phyloP scores from a whole-genome alignment of 1,284 basidiomycete genomes.

The Pisolithus thermaeus region DNA sequence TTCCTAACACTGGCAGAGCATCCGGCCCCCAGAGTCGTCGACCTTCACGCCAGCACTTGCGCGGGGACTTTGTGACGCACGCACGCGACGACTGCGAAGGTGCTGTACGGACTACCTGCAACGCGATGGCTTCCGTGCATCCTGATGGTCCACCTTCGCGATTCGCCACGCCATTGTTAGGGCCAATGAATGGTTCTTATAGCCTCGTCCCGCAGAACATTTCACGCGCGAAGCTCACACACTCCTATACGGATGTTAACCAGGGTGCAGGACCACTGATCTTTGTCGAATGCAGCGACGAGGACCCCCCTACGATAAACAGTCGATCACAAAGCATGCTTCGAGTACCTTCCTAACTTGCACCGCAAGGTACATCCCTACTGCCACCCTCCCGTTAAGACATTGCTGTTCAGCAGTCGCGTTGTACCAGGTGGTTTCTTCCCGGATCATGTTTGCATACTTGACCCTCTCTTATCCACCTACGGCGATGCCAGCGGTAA shows the following conservation, averaged over 20 bases:
- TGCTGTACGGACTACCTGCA: conserved; percentile 23
- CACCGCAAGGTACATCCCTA: conserved; percentile 23
- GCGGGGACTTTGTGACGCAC: conserved; percentile 26
- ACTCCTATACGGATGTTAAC: not conserved
- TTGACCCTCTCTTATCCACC: conserved; percentile 19
- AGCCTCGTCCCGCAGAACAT: conserved; percentile 17
- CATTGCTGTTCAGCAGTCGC: conserved; percentile 18
- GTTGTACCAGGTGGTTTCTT: conserved; percentile 12
- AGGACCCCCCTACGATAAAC: conserved; percentile 1
- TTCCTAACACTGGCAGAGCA: conserved; percentile 22
- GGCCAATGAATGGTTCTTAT: conserved; percentile 17
- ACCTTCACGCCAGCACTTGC: conserved; percentile 25
- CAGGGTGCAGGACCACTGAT: not conserved
- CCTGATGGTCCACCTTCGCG: conserved; percentile 24
- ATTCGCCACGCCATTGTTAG: conserved; percentile 14
- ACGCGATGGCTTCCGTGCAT: conserved; percentile 29
- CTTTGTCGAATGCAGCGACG: not conserved
- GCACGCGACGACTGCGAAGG: conserved; percentile 21
- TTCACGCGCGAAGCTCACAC: not conserved
- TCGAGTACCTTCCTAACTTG: conserved; percentile 8
- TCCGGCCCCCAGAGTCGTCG: conserved; percentile 24
- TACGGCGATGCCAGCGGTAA: conserved; percentile 27
- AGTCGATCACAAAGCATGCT: conserved; percentile 13
- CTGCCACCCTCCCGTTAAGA: conserved; percentile 27
- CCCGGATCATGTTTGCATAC: conserved; percentile 12